Percentiles rank a stretch among this genome's conserved stretches.
Evolutionary conservation across 257 asterid genomes (phyloP).

Genomic region (Jacaranda copaia): DNA sequence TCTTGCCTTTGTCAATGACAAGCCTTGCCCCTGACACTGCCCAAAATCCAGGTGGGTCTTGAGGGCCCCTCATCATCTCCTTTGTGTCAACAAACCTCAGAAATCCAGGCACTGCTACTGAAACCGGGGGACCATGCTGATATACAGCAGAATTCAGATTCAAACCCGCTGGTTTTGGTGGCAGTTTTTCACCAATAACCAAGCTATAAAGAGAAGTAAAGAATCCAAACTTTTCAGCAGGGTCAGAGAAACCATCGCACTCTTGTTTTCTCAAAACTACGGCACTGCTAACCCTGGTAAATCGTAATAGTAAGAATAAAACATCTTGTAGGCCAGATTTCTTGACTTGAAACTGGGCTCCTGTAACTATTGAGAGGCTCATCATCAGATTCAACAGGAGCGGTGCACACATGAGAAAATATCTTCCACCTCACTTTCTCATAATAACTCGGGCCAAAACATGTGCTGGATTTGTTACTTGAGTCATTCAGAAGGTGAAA

Average conservation of each 20-base stretch:
- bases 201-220: conserved; percentile 39
- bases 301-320: conserved; percentile 43
- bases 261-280: conserved; percentile 41
- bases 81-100: conserved; percentile 51
- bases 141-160: conserved; percentile 47
- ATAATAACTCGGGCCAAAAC: conserved; percentile 35
- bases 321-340: conserved; percentile 42
- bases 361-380: conserved; percentile 48
- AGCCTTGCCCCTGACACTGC: conserved; percentile 56
- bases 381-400: conserved; percentile 53
- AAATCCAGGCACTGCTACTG: conserved; percentile 35
- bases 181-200: conserved; percentile 37
- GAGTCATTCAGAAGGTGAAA: conserved; percentile 45
- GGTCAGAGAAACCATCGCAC: conserved; percentile 54
- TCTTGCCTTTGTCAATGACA: conserved; percentile 45
- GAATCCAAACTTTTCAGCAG: conserved; percentile 48
- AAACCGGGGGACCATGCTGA: conserved; percentile 48
- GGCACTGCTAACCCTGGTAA: conserved; percentile 46
- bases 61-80: conserved; percentile 54
- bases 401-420: conserved; percentile 56
- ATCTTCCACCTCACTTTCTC: conserved; percentile 55
- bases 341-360: conserved; percentile 47
- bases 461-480: conserved; percentile 22
- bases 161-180: conserved; percentile 33
- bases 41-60: conserved; percentile 57